Evolutionary conservation across 2,329 filamentous ascomycete species (phyloP), one percentile per base, ranked within the genome.

Genomic region (Paracoccidioides lutzii): DNA sequence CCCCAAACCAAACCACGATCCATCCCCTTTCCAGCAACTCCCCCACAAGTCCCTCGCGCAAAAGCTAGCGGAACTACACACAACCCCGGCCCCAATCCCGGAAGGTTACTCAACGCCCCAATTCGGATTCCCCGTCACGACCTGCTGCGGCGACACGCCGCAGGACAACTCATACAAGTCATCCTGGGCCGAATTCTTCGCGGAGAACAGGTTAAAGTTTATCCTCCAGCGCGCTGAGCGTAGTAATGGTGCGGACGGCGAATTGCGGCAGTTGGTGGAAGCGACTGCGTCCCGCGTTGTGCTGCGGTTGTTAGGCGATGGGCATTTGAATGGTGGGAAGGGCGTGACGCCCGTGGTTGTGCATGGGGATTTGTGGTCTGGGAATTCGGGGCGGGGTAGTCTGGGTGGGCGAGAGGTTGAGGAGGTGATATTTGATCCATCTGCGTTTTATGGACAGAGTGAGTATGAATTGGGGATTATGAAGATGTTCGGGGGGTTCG

Each of bases 381-480:
- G 91, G 0, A 96, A 96, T 69, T 82, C 86, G 60, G 32, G 33
- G 61, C 5, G 65, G 32, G 69, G 69, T 3, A 63, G 67, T 37
- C 71, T 66, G 33, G 70, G 61, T 6, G 59, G 71, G 42, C 76
- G 77, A 0, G 77, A 74, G 0, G 71, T 76, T 0, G 87, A 90
- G 61, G 84, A 90, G 60, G 81, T 95, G 0, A 81, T 95, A 0
- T 96, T 83, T 66, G 91, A 96, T 66, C 83, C 90, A 0, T 85
- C 85, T 2, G 80, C 82, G 44, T 87, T 86, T 60, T 96, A 94
- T 66, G 88, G 85, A 1, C 90, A 96, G 67, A 85, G 79, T 1
- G 91, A 97, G 74, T 96, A 85, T 69, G 91, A 96, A 62, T 74
- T 95, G 53, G 91, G 91, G 0, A 95, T 95, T 61, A 96, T 96